phyloP scores from a whole-genome alignment of 2,329 filamentous ascomycete genomes.

The Proliferodiscus dingleyae region DNA sequence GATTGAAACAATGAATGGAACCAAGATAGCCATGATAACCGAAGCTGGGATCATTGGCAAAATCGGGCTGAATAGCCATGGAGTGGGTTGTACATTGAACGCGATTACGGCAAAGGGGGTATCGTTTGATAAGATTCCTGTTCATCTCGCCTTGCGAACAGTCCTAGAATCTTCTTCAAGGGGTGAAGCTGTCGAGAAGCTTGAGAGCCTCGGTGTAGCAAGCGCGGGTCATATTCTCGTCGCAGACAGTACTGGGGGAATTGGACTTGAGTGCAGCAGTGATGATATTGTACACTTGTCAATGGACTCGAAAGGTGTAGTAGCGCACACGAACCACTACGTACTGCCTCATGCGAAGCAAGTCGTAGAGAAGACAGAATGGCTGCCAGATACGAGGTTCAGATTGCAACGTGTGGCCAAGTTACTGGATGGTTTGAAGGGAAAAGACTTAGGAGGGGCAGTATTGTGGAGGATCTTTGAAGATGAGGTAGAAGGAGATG shows the following conservation, averaged over 20 bases:
- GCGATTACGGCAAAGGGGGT: constrained; percentile 48
- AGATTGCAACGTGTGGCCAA: constrained; percentile 29
- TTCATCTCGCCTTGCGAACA: constrained; percentile 48
- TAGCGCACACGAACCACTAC: constrained; percentile 31
- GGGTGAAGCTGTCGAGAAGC: constrained; percentile 39
- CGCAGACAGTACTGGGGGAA: constrained; percentile 40
- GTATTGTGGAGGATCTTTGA: constrained; percentile 7
- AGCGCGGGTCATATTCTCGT: constrained; percentile 49
- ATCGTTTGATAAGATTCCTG: constrained; percentile 41
- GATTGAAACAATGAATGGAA: constrained; percentile 7
- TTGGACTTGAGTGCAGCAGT: constrained; percentile 44
- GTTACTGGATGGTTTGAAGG: constrained; percentile 12
- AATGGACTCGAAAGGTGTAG: constrained; percentile 9
- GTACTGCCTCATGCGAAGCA: constrained; percentile 13
- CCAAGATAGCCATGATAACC: constrained; percentile 16
- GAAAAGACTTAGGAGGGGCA: constrained; percentile 1
- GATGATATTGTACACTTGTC: constrained; percentile 22
- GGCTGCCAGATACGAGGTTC: constrained; percentile 22
- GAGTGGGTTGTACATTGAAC: constrained; percentile 51
- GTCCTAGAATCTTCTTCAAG: constrained; percentile 43
- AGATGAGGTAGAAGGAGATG: constrained; percentile 2
- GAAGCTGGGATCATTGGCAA: constrained; percentile 31
- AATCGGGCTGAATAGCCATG: constrained; percentile 49
- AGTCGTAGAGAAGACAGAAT: constrained; percentile 10
- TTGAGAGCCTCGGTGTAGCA: constrained; percentile 45